Conservation (phyloP, 2,329 filamentous ascomycete species). For the Phaeosphaeriaceae sp. region DNA sequence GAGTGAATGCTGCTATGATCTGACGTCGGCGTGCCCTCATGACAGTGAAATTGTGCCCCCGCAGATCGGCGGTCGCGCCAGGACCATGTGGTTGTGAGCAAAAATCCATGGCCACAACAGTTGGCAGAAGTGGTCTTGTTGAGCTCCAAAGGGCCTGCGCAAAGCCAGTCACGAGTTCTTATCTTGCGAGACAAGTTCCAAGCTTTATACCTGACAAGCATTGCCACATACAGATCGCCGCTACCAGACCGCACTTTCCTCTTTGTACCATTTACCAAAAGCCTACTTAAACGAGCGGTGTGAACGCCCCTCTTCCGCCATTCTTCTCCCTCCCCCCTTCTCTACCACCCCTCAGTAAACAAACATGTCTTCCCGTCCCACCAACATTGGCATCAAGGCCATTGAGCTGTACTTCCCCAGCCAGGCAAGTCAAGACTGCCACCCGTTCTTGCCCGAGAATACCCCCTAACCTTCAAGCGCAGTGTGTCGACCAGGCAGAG, state of each 20-base stretch:
- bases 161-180: slow-evolving; percentile 33
- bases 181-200: slow-evolving; percentile 13
- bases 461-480: slow-evolving; percentile 27
- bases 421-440: slow-evolving; percentile 52
- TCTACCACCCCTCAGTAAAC: slow-evolving; percentile 21
- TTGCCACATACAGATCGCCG: slow-evolving; percentile 43
- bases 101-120: slow-evolving; percentile 13
- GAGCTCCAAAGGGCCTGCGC: slow-evolving; percentile 30
- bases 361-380: slow-evolving; percentile 56
- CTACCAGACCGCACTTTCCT: slow-evolving; percentile 47
- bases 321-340: slow-evolving; percentile 23
- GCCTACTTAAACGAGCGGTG: slow-evolving; percentile 48
- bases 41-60: background rate
- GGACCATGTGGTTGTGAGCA: slow-evolving; percentile 10
- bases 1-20: background rate
- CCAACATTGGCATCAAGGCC: slow-evolving; percentile 63
- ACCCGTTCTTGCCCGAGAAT: slow-evolving; percentile 11
- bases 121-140: slow-evolving; percentile 31
- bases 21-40: background rate
- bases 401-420: slow-evolving; percentile 64
- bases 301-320: slow-evolving; percentile 35
- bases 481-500: slow-evolving; percentile 63
- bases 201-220: slow-evolving; percentile 24
- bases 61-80: slow-evolving; percentile 1
- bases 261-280: slow-evolving; percentile 33